Evolutionary conservation across 352 stramenopile genomes (phyloP).

Genomic region (Phytophthora brassicae): DNA sequence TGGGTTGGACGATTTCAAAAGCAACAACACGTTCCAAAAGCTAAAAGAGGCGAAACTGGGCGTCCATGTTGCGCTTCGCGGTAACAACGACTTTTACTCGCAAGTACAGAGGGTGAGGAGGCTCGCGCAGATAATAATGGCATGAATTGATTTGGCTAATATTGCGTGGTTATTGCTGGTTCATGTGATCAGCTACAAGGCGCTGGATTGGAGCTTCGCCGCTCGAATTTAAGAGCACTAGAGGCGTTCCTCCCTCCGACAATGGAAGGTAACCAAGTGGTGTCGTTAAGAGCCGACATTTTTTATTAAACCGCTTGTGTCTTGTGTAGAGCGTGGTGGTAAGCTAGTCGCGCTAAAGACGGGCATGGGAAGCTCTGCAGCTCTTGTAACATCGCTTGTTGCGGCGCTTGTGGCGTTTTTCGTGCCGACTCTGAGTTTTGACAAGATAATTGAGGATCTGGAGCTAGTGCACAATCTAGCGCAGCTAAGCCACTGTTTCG

Average conservation of each 20-base stretch:
- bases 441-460: slow-evolving; percentile 24
- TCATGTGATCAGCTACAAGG: slow-evolving; percentile 65
- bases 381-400: slow-evolving; percentile 94
- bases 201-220: slow-evolving; percentile 52
- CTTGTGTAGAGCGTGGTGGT: slow-evolving; percentile 37
- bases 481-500: slow-evolving; percentile 94
- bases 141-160: slow-evolving; percentile 8
- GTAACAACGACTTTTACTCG: slow-evolving; percentile 98
- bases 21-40: slow-evolving; percentile 25
- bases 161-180: neutral
- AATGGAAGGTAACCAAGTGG: slow-evolving; percentile 39
- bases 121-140: neutral
- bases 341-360: slow-evolving; percentile 90
- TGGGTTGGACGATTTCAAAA: slow-evolving; percentile 34
- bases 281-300: neutral
- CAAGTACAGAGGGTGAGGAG: slow-evolving; percentile 70
- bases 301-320: neutral
- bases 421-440: slow-evolving; percentile 35
- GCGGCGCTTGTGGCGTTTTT: slow-evolving; percentile 89
- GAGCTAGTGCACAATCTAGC: slow-evolving; percentile 93
- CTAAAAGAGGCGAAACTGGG: slow-evolving; percentile 20
- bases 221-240: slow-evolving; percentile 72
- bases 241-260: slow-evolving; percentile 82
- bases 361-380: slow-evolving; percentile 94
- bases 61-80: slow-evolving; percentile 85